Base-by-base conservation (phyloP, 2,329 filamentous ascomycete genomes). In the Fusarium anthophilum region DNA sequence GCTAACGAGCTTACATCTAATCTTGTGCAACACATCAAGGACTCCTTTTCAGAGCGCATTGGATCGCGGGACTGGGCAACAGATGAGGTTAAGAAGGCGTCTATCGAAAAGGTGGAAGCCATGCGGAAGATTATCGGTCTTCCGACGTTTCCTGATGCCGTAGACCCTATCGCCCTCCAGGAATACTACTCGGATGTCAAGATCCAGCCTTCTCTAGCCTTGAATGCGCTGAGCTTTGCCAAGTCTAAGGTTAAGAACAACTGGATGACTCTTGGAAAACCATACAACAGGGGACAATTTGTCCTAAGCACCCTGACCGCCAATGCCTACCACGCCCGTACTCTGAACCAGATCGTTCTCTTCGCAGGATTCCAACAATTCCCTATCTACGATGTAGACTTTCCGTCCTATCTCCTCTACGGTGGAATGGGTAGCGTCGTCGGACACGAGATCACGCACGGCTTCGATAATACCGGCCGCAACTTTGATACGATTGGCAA, bases 91-190 rank as follows among this genome's bases (percentile, higher is more conserved):
- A 87, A 88, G 50, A 83, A 88, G 60, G 83, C 90, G 12, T 90
- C 90, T 5, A 88, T 90, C 48, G 83, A 90, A 61, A 93, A 93
- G 79, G 88, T 93, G 6, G 85, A 90, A 71, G 90, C 91, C 65
- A 93, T 93, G 71, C 83, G 88, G 24, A 90, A 92, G 72, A 92
- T 92, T 78, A 91, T 93, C 60, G 91, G 91, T 3, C 93, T 92
- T 76, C 91, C 91, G 3, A 90, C 87, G 5, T 88, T 86, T 66
- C 91, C 91, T 4, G 85, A 92, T 69, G 87, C 92, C 43, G 86
- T 88, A 80, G 85, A 92, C 67, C 87, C 91, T 1, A 80, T 83
- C 14, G 85, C 83, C 12, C 83, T 93, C 5, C 81, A 86, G 22
- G 79, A 86, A 2, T 92, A 90, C 78, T 93, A 93, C 78, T 78